Conservation (phyloP, 192 early-diverging fungal species). For the Gryganskiella cystojenkinii region DNA sequence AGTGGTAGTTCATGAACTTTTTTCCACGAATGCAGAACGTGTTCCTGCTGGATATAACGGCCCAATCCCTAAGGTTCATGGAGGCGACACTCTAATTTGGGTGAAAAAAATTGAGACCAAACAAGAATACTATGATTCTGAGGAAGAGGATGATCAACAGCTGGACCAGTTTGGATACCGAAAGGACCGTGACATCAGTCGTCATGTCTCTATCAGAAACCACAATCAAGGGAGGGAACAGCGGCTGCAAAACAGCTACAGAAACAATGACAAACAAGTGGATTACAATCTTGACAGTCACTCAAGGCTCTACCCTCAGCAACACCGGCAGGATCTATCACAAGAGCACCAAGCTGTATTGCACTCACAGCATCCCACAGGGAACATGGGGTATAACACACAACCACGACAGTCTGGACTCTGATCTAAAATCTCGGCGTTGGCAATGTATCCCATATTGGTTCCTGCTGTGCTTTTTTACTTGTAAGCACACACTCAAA, state of each 20-base stretch:
- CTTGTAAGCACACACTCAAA: no score
- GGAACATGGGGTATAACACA: conserved; percentile 14
- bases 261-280: background rate
- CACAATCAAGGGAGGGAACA: background rate
- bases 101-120: conserved; percentile 28
- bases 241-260: background rate
- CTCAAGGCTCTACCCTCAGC: background rate
- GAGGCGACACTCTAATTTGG: conserved; percentile 22
- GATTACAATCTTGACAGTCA: conserved; percentile 6
- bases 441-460: no score
- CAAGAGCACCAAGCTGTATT: background rate
- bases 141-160: conserved; percentile 14
- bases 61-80: background rate
- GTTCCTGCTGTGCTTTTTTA: no score
- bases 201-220: background rate
- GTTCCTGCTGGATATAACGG: conserved; percentile 7
- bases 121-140: conserved; percentile 24
- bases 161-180: conserved; percentile 35
- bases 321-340: background rate
- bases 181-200: conserved; percentile 37
- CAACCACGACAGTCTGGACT: conserved; percentile 15
- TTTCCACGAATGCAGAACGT: background rate
- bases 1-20: background rate
- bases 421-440: no score
- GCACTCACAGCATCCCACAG: background rate